Evolutionary conservation across 1,284 basidiomycete species (phyloP).

Genomic region (Ceratobasidium sp.): DNA sequence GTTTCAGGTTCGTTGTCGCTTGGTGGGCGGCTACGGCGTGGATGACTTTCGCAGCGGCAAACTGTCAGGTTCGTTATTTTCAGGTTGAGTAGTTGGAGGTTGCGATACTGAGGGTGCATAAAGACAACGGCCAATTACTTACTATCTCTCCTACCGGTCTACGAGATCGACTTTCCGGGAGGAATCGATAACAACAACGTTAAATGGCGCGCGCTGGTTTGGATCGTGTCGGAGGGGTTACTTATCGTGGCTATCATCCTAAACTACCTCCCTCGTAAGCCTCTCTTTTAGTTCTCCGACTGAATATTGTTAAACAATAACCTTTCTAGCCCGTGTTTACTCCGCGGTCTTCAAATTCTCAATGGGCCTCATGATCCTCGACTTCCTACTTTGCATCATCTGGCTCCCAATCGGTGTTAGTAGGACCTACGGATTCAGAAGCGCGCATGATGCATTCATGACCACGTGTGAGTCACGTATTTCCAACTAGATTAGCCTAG

Average conservation of each 20-base stretch:
- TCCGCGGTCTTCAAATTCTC: slow-evolving; percentile 81
- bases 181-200: slow-evolving; percentile 76
- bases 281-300: not conserved
- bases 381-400: slow-evolving; percentile 85
- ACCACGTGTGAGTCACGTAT: slow-evolving; percentile 71
- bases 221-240: slow-evolving; percentile 80
- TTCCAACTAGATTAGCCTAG: too few species aligned
- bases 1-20: slow-evolving; percentile 77
- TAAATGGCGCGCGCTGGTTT: slow-evolving; percentile 85
- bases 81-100: too few species aligned
- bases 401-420: slow-evolving; percentile 91
- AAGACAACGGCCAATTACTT: slow-evolving; percentile 88
- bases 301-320: not conserved
- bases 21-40: slow-evolving; percentile 92
- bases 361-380: slow-evolving; percentile 78
- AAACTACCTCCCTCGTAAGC: slow-evolving; percentile 82
- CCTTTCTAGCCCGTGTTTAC: slow-evolving; percentile 63
- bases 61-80: slow-evolving; percentile 72
- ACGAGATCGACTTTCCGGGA: slow-evolving; percentile 82
- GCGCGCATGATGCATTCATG: slow-evolving; percentile 83
- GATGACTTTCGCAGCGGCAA: slow-evolving; percentile 89
- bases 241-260: slow-evolving; percentile 77
- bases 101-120: not conserved
- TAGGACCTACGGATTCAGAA: slow-evolving; percentile 85
- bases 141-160: slow-evolving; percentile 83